phyloP scores from a whole-genome alignment of 176 grass and related monocot species.

The Phyllostachys edulis region DNA sequence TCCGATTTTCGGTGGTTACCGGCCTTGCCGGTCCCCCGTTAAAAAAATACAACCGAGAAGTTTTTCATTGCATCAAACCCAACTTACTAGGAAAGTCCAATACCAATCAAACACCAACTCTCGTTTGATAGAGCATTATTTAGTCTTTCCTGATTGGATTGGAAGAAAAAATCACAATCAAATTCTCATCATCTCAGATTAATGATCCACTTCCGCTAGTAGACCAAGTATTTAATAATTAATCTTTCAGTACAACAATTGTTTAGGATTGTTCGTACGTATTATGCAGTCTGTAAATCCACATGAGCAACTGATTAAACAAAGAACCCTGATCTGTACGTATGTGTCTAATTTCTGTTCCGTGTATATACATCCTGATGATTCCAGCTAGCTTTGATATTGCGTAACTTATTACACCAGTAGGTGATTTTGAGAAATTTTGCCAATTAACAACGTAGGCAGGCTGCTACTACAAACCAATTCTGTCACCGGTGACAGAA shows the following conservation, averaged over 20 bases:
- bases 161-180: constrained; percentile 3
- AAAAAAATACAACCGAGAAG: too few species aligned
- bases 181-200: constrained; percentile 1
- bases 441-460: not conserved
- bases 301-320: not conserved
- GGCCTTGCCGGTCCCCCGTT: too few species aligned
- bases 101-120: constrained; percentile 25
- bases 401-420: not conserved
- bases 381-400: not conserved
- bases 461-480: not conserved
- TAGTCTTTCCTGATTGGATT: not conserved
- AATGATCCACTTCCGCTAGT: not conserved
- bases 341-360: not conserved
- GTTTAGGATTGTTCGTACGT: not conserved
- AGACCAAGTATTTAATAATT: constrained; percentile 14
- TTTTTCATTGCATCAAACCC: too few species aligned
- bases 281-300: not conserved
- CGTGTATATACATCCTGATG: not conserved
- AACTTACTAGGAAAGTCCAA: constrained; percentile 9
- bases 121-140: not conserved
- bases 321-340: not conserved
- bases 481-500: too few species aligned
- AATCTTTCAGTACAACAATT: not conserved
- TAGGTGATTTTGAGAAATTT: not conserved
- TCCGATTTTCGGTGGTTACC: too few species aligned